phyloP scores from a whole-genome alignment of 768 basidiomycete genomes.

The Artomyces pyxidatus region DNA sequence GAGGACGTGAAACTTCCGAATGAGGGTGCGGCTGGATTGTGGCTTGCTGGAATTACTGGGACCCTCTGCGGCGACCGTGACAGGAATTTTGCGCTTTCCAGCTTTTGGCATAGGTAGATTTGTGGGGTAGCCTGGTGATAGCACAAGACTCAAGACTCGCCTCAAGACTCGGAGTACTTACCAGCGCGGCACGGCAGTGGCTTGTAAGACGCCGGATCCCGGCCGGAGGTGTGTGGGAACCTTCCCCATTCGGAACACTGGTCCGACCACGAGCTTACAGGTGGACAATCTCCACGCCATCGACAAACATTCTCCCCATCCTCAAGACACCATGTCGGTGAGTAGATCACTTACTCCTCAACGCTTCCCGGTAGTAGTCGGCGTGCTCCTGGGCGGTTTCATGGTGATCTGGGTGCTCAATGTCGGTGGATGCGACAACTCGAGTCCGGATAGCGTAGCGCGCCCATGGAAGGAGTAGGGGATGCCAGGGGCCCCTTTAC shows the following conservation, averaged over 20 bases:
- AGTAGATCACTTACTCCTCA: neutral
- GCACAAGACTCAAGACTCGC: no score
- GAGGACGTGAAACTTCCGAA: slow-evolving; percentile 74
- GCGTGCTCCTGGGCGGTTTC: neutral
- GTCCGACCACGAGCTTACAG: no score
- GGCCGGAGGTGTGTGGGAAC: no score
- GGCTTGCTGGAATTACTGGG: slow-evolving; percentile 40
- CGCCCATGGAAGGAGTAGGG: neutral
- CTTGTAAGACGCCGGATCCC: no score
- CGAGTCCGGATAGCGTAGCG: neutral
- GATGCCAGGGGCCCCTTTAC: neutral
- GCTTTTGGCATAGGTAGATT: slow-evolving; percentile 32
- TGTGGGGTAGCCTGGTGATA: no score
- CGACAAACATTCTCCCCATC: no score
- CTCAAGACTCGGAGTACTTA: no score
- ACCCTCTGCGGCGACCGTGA: slow-evolving; percentile 25
- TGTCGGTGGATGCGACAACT: neutral
- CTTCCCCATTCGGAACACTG: no score
- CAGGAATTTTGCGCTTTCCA: slow-evolving; percentile 37
- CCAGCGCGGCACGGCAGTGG: no score
- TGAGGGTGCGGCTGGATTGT: slow-evolving; percentile 59
- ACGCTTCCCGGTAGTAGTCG: neutral
- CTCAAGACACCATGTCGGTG: slow-evolving; percentile 14
- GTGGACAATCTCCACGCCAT: no score
- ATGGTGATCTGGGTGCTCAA: neutral